Evolutionary conservation across 2,329 filamentous ascomycete species (phyloP).

Genomic region (Phialophora verrucosa): DNA sequence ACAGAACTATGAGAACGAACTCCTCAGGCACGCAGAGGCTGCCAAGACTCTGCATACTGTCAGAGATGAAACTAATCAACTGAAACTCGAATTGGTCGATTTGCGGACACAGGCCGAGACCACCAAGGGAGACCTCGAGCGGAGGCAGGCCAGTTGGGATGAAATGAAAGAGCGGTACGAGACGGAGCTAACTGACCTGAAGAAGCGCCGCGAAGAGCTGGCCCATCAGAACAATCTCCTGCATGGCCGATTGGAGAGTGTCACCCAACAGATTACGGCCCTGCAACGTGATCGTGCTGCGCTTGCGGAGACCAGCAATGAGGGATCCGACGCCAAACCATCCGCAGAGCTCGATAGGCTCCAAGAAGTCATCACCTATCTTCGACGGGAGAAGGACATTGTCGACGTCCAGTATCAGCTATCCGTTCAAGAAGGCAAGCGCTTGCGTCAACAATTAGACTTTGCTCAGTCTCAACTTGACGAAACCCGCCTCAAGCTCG

Average conservation of each 20-base stretch:
- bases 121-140: conserved; percentile 75
- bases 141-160: conserved; percentile 86
- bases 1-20: conserved; percentile 91
- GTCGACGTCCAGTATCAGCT: conserved; percentile 95
- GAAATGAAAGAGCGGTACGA: conserved; percentile 81
- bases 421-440: conserved; percentile 83
- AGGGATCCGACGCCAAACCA: conserved; percentile 54
- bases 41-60: conserved; percentile 80
- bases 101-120: conserved; percentile 83
- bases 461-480: conserved; percentile 88
- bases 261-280: conserved; percentile 77
- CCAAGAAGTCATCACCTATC: conserved; percentile 87
- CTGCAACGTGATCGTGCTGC: conserved; percentile 76
- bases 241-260: conserved; percentile 83
- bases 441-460: conserved; percentile 86
- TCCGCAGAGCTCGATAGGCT: conserved; percentile 72
- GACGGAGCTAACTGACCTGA: conserved; percentile 79
- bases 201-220: conserved; percentile 79
- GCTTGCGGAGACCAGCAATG: conserved; percentile 58
- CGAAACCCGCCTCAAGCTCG: conserved; percentile 83
- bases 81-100: conserved; percentile 78
- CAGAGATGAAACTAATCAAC: conserved; percentile 77
- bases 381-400: conserved; percentile 96
- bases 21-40: conserved; percentile 95
- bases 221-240: conserved; percentile 89